A percentile compares a stretch with the other conserved stretches of the same genome.
Conservation (phyloP, 2,329 filamentous ascomycete genomes). For the Trichoderma sp. region DNA sequence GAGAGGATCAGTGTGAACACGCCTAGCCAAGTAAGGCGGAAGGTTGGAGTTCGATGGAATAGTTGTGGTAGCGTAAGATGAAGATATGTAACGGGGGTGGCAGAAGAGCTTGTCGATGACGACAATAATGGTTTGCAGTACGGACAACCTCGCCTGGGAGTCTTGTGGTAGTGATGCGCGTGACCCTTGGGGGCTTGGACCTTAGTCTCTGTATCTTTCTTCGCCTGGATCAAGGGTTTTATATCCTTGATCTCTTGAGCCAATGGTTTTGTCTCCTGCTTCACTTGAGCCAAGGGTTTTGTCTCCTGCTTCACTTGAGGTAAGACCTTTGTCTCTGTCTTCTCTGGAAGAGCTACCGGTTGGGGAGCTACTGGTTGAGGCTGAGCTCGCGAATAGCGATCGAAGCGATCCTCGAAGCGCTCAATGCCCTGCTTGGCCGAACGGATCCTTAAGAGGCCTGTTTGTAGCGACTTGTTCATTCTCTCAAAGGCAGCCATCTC, state of each 20-base stretch:
- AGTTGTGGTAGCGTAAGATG: conserved; percentile 47
- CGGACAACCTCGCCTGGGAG: conserved; percentile 14
- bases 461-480: conserved; percentile 52
- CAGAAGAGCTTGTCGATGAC: conserved; percentile 10
- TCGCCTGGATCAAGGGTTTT: conserved; percentile 11
- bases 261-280: not conserved
- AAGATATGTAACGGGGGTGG: conserved; percentile 35
- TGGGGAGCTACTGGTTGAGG: not conserved
- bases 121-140: conserved; percentile 20
- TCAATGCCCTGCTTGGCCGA: conserved; percentile 58
- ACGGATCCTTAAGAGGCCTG: conserved; percentile 51
- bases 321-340: not conserved
- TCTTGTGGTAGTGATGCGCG: conserved; percentile 14
- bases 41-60: conserved; percentile 42
- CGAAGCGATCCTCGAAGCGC: conserved; percentile 52
- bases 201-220: not conserved
- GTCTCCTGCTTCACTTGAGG: not conserved
- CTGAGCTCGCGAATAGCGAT: conserved; percentile 45
- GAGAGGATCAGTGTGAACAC: conserved; percentile 42
- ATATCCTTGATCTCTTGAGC: not conserved
- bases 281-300: not conserved
- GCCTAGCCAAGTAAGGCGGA: conserved; percentile 50
- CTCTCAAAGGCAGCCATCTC: conserved; percentile 46
- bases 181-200: conserved; percentile 18
- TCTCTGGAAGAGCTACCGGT: not conserved